A percentile compares a stretch with the other conserved stretches of the same genome.
phyloP scores from a whole-genome alignment of 257 asterid species.

The Lycium barbarum region DNA sequence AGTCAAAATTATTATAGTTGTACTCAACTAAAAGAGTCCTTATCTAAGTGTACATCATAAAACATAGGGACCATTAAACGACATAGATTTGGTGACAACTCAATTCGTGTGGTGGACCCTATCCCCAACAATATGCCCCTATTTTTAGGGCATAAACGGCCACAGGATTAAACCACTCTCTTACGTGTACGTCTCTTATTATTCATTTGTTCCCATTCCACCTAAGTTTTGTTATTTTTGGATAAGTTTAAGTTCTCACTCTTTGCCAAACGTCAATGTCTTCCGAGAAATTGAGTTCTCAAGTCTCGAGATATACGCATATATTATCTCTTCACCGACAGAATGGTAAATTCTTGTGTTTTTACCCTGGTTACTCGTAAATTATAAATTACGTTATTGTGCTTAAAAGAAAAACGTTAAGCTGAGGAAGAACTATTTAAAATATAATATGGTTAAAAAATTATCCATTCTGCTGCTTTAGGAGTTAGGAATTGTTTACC shows the following conservation, averaged over 20 bases:
- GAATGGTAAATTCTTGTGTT: background rate
- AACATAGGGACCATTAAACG: background rate
- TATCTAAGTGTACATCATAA: background rate
- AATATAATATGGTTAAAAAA: no score
- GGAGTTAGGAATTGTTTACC: no score
- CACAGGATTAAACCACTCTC: background rate
- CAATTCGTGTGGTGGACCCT: background rate
- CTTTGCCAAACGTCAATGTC: background rate
- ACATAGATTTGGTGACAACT: conserved; percentile 28
- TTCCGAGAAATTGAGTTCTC: background rate
- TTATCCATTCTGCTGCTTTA: no score
- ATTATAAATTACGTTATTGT: background rate
- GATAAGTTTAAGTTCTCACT: background rate
- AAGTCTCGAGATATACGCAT: background rate
- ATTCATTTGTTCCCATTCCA: background rate
- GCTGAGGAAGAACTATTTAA: no score
- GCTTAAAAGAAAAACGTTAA: no score
- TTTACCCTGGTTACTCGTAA: background rate
- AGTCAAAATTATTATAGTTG: background rate
- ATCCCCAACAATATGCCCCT: no score
- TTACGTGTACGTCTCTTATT: background rate
- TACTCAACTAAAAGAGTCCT: background rate
- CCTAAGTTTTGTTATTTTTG: background rate
- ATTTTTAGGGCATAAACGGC: conserved; percentile 6
- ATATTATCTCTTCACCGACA: background rate